Conservation (phyloP, 208 protist genomes). For the Vickermania spadyakhi region DNA sequence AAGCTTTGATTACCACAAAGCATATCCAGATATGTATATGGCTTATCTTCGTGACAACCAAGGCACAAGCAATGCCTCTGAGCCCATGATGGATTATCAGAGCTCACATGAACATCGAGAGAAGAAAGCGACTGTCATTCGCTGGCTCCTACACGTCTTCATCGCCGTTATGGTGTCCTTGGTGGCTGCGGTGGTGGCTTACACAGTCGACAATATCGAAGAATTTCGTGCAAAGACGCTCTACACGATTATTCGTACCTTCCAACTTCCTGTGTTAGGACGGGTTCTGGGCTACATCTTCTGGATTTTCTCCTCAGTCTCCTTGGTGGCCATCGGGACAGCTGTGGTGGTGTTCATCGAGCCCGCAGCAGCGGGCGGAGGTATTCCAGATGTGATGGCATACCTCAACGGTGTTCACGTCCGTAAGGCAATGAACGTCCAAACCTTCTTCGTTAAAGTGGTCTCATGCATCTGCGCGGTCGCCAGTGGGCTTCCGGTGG, state of each 20-base stretch:
- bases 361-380: slow-evolving; percentile 71
- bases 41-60: slow-evolving; percentile 30
- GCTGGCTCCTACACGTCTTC: slow-evolving; percentile 78
- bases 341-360: slow-evolving; percentile 77
- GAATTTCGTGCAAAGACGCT: slow-evolving; percentile 34
- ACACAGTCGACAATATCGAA: slow-evolving; percentile 55
- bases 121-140: slow-evolving; percentile 45
- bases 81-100: neutral
- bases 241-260: slow-evolving; percentile 18
- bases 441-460: slow-evolving; percentile 77
- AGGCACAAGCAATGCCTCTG: neutral
- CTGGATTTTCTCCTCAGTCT: slow-evolving; percentile 29
- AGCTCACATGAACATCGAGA: slow-evolving; percentile 18
- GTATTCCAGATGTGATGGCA: slow-evolving; percentile 88
- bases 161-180: slow-evolving; percentile 77
- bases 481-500: slow-evolving; percentile 82
- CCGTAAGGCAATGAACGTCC: slow-evolving; percentile 79
- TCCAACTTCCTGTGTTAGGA: slow-evolving; percentile 15
- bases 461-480: slow-evolving; percentile 88
- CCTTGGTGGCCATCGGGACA: slow-evolving; percentile 37
- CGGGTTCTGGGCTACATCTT: slow-evolving; percentile 32
- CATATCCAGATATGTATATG: slow-evolving; percentile 79
- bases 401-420: slow-evolving; percentile 92
- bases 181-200: slow-evolving; percentile 59
- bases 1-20: slow-evolving; percentile 77